Evolutionary conservation across 2,329 filamentous ascomycete species (phyloP), one percentile per base, ranked within the genome.

Genomic region (Lachnellula cervina): DNA sequence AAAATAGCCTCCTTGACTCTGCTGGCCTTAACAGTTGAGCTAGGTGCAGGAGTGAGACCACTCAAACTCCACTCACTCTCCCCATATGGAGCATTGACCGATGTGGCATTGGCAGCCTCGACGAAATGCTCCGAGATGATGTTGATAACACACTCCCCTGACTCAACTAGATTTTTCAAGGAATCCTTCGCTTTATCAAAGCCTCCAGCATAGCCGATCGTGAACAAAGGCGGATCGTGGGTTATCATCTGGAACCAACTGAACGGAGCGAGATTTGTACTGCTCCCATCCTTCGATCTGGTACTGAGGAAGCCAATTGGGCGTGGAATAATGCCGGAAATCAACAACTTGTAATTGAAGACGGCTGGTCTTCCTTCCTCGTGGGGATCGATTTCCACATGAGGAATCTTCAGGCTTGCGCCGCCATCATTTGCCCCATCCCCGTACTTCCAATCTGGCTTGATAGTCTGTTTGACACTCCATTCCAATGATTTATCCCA

Each of bases 261-360:
- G 72, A 94, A 96, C 0, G 91, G 92, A 0, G 92, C 90, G 2
- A 97, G 79, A 73, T 97, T 97, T 16, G 82, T 83, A 28, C 74
- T 77, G 35, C 66, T 72, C 21, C 88, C 89, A 66, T 91, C 87
- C 3, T 72, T 64, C 21, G 76, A 76, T 52, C 72, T 69, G 9
- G 83, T 82, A 57, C 78, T 82, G 34, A 86, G 68, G 69, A 86
- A 81, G 51, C 80, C 83, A 68, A 97, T 87, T 13, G 93, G 93
- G 13, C 93, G 83, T 1, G 93, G 93, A 16, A 91, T 80, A 62
- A 97, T 83, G 60, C 83, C 84, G 17, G 84, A 89, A 71, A 97
- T 96, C 59, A 97, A 77, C 14, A 97, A 81, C 74, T 96, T 96
- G 81, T 97, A 97, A 79, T 97, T 97, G 74, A 81, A 84, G 1